Evolutionary conservation across 2,329 filamentous ascomycete species (phyloP).

Genomic region (Talaromyces sp.): DNA sequence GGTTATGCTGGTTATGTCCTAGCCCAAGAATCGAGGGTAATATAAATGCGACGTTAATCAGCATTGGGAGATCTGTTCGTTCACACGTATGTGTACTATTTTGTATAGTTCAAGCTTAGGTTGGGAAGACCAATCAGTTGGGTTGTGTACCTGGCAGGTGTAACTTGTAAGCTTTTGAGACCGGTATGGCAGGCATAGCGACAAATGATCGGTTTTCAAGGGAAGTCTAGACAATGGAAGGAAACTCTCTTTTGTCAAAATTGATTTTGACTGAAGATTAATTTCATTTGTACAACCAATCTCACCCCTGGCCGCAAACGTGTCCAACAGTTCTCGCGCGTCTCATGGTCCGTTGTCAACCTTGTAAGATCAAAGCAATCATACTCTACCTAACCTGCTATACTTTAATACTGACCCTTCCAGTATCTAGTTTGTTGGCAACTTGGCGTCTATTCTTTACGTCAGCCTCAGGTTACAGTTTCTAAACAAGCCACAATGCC

Average conservation of each 20-base stretch:
- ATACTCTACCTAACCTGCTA: neutral
- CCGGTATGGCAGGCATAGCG: too few relatives aligned
- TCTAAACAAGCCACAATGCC: neutral
- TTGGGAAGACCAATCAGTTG: neutral
- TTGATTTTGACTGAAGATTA: neutral
- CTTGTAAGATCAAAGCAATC: neutral
- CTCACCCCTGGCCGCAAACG: neutral
- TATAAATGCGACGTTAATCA: neutral
- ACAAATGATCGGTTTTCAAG: neutral
- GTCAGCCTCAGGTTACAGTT: neutral
- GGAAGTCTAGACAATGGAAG: neutral
- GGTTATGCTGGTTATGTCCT: neutral
- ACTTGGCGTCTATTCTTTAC: neutral
- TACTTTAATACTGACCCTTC: too few relatives aligned
- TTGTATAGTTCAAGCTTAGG: neutral
- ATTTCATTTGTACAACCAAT: neutral
- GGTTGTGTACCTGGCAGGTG: neutral
- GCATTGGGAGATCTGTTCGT: neutral
- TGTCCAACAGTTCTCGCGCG: neutral
- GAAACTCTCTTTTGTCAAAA: neutral
- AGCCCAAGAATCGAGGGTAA: neutral
- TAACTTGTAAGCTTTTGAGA: neutral
- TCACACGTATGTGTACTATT: neutral
- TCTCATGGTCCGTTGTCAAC: neutral
- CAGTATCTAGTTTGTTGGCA: neutral